These are phyloP conservation scores for Leucosporidium yakuticum DNA, from an alignment of 768 basidiomycete genomes.

Conservation along the genomic window DNA sequence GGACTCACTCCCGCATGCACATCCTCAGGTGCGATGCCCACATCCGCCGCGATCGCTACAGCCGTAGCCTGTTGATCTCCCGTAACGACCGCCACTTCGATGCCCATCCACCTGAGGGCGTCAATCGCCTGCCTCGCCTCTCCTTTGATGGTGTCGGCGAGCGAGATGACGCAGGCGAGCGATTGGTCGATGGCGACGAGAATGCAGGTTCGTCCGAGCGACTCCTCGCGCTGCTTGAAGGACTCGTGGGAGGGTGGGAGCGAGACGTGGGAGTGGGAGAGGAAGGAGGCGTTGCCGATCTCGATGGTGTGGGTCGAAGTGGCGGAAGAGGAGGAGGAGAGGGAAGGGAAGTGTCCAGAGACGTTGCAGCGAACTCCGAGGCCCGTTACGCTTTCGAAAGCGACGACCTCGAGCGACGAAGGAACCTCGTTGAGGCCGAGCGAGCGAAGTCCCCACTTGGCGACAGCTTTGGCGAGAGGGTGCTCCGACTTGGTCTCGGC, in stretches of 20 bases:
- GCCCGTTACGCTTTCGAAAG: constrained; percentile 84
- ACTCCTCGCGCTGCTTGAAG: constrained; percentile 68
- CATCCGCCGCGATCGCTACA: constrained; percentile 76
- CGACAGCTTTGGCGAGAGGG: constrained; percentile 89
- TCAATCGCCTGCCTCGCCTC: constrained; percentile 75
- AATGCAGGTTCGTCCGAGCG: constrained; percentile 73
- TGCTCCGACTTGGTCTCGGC: constrained; percentile 92
- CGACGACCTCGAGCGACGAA: constrained; percentile 57
- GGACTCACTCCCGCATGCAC: constrained; percentile 94
- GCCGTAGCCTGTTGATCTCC: constrained; percentile 86
- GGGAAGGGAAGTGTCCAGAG: constrained; percentile 36
- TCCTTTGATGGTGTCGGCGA: constrained; percentile 79
- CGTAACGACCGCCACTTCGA: constrained; percentile 88
- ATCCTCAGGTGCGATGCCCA: constrained; percentile 73
- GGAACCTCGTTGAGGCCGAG: constrained; percentile 48
- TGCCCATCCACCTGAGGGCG: constrained; percentile 79
- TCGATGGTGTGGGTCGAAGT: constrained; percentile 48
- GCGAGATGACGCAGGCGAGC: constrained; percentile 71
- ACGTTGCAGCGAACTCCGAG: constrained; percentile 75
- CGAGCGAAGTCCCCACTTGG: constrained; percentile 66
- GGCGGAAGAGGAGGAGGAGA: constrained; percentile 17
- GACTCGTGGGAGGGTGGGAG: constrained; percentile 57
- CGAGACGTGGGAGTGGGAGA: constrained; percentile 44
- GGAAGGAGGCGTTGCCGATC: constrained; percentile 70
- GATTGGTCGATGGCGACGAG: constrained; percentile 65